Percentiles rank a stretch among this genome's conserved stretches.
Evolutionary conservation across 202 grass and related monocot species (phyloP).

Genomic region (Zoysia matrella): DNA sequence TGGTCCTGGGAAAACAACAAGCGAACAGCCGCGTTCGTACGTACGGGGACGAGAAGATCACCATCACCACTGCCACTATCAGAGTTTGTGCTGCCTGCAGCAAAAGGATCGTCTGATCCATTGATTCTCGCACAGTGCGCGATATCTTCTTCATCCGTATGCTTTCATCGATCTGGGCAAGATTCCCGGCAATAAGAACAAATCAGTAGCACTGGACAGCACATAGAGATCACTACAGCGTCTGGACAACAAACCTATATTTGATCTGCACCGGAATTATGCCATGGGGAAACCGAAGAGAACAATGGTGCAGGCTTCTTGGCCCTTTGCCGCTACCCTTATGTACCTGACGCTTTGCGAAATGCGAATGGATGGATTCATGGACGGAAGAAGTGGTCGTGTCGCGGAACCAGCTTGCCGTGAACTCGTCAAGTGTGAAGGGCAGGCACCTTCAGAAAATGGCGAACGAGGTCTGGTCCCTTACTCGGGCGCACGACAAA

Average conservation of each 20-base stretch:
- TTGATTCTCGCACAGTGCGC: neutral
- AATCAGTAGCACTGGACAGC: neutral
- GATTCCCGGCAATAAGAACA: neutral
- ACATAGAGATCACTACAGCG: neutral
- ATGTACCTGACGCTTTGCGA: neutral
- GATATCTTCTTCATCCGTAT: slow-evolving; percentile 11
- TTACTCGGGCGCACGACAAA: slow-evolving; percentile 43
- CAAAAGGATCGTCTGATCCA: neutral
- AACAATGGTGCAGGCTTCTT: too few species aligned
- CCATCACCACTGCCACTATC: too few species aligned
- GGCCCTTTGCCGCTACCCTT: neutral
- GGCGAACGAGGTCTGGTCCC: too few species aligned
- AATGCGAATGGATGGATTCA: too few species aligned
- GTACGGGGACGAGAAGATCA: too few species aligned
- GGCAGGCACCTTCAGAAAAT: neutral
- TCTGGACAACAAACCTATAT: neutral
- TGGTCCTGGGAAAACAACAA: slow-evolving; percentile 46
- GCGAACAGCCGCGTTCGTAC: slow-evolving; percentile 9
- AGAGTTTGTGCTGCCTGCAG: neutral
- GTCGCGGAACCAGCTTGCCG: too few species aligned
- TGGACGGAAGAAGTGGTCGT: too few species aligned
- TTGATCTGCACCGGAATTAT: neutral
- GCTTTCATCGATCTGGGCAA: neutral
- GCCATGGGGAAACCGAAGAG: too few species aligned
- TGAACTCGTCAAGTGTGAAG: too few species aligned